Evolutionary conservation across 345 rosid genomes (phyloP).

Genomic region (Sonneratia caseolaris): DNA sequence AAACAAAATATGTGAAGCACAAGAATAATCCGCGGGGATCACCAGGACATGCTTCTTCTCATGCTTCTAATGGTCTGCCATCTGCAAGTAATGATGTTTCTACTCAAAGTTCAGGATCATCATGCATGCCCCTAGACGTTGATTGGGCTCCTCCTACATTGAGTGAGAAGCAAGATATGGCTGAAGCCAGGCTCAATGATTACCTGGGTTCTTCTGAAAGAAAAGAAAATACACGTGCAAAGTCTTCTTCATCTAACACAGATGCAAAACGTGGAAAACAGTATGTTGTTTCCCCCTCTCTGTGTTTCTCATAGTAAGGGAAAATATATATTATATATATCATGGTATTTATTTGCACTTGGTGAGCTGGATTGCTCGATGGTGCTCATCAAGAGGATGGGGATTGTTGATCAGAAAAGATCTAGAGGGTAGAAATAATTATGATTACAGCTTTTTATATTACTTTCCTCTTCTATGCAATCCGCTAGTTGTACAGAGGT

Average conservation of each 20-base stretch:
- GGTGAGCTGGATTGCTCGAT: neutral
- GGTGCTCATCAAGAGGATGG: neutral
- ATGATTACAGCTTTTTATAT: neutral
- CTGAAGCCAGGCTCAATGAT: slow-evolving; percentile 12
- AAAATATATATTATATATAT: too few species aligned
- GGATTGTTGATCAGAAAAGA: neutral
- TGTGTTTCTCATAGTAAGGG: neutral
- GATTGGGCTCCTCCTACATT: slow-evolving; percentile 15
- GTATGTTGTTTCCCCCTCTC: slow-evolving; percentile 38
- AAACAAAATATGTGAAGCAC: slow-evolving; percentile 13
- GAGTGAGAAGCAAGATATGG: slow-evolving; percentile 17
- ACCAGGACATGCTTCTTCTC: slow-evolving; percentile 11
- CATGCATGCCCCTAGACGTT: slow-evolving; percentile 14
- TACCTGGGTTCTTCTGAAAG: slow-evolving; percentile 42
- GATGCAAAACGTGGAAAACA: slow-evolving; percentile 83
- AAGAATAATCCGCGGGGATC: slow-evolving; percentile 18
- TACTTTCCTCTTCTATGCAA: too few species aligned
- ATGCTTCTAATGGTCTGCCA: neutral
- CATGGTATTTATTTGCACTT: neutral
- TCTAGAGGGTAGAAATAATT: neutral
- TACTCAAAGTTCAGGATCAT: slow-evolving; percentile 14
- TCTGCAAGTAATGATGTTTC: slow-evolving; percentile 7
- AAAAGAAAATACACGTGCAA: slow-evolving; percentile 37
- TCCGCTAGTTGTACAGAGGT: too few species aligned
- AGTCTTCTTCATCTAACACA: slow-evolving; percentile 36